Percentiles rank a stretch among this genome's conserved stretches.
Evolutionary conservation across 2,329 filamentous ascomycete species (phyloP).

Genomic region (Trichoderma afroharzianum): DNA sequence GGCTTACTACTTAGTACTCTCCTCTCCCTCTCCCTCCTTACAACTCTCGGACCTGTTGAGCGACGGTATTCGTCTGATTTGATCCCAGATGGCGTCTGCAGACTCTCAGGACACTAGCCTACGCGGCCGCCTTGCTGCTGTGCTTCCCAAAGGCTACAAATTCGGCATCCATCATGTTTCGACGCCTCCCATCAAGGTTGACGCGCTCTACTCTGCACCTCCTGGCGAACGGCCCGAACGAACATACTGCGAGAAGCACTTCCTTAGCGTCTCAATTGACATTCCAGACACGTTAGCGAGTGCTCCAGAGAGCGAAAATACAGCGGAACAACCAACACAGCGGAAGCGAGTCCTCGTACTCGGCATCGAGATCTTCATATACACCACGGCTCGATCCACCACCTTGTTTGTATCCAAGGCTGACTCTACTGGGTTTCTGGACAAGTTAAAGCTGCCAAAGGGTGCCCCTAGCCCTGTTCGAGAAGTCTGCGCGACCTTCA

Average conservation of each 20-base stretch:
- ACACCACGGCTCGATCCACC: conserved; percentile 73
- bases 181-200: conserved; percentile 71
- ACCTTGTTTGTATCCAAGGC: conserved; percentile 96
- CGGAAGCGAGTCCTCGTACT: conserved; percentile 61
- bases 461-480: conserved; percentile 70
- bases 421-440: conserved; percentile 87
- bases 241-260: conserved; percentile 87
- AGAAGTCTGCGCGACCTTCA: conserved; percentile 68
- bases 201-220: conserved; percentile 75
- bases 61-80: neutral
- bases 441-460: conserved; percentile 59
- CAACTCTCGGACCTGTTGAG: neutral
- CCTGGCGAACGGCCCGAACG: conserved; percentile 67
- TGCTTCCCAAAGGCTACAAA: conserved; percentile 50
- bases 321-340: conserved; percentile 14
- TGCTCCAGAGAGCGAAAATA: conserved; percentile 25
- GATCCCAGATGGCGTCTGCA: neutral
- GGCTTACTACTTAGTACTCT: no score
- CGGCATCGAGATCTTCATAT: conserved; percentile 84
- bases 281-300: conserved; percentile 19
- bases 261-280: conserved; percentile 52
- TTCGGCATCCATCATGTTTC: conserved; percentile 84
- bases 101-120: conserved; percentile 16
- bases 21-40: neutral
- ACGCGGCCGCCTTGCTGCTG: conserved; percentile 37